Conservation (phyloP, 140 eudicot genomes). For the Stevia rebaudiana region DNA sequence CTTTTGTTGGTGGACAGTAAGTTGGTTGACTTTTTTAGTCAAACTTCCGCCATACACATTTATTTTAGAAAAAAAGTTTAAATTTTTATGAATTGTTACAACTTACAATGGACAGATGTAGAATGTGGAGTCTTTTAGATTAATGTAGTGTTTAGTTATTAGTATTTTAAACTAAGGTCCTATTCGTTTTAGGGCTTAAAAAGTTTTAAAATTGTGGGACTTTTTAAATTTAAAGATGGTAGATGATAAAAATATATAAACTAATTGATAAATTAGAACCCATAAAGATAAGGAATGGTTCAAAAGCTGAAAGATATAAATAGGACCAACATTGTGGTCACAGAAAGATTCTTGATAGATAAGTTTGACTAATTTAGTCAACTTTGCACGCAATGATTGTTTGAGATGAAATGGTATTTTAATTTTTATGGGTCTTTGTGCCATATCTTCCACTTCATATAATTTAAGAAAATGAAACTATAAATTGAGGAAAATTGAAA, state of each 20-base stretch:
- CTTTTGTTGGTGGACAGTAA: conserved; percentile 37
- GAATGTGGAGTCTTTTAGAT: conserved; percentile 7
- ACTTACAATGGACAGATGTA: not conserved
- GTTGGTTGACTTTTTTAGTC: conserved; percentile 21
- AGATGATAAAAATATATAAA: not conserved
- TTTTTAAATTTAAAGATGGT: not conserved
- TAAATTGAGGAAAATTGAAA: not conserved
- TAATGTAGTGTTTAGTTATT: too few relatives aligned
- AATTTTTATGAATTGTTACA: not conserved
- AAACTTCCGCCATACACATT: not conserved
- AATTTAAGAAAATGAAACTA: not conserved
- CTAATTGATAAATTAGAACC: not conserved
- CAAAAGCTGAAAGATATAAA: not conserved
- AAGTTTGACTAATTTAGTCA: not conserved
- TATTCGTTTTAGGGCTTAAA: not conserved
- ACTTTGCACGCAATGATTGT: not conserved
- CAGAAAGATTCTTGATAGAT: not conserved
- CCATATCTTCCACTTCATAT: conserved; percentile 4
- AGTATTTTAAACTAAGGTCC: not conserved
- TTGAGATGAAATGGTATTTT: not conserved
- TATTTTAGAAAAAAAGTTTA: not conserved
- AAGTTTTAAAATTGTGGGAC: not conserved
- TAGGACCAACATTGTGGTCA: conserved; percentile 9
- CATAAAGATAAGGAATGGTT: not conserved
- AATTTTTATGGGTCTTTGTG: not conserved